Conservation (phyloP, 1,284 basidiomycete genomes). For the Ustilago trichophora region DNA sequence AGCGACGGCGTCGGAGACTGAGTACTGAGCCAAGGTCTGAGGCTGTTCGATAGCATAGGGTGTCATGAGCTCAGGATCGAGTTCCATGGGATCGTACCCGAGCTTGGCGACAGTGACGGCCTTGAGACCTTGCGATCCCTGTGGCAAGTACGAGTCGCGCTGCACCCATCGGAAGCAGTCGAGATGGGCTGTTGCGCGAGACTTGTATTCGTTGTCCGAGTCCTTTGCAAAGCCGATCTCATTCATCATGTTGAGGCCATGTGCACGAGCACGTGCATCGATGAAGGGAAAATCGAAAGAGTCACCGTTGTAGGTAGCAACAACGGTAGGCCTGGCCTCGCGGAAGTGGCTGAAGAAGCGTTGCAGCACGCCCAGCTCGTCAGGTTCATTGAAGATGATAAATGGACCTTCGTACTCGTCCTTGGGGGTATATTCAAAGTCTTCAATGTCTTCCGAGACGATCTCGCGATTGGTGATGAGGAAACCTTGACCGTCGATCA, state of each 20-base stretch:
- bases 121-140: conserved; percentile 97
- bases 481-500: conserved; percentile 95
- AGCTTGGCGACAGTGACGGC: conserved; percentile 97
- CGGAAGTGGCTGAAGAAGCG: conserved; percentile 94
- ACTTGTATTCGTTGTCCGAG: conserved; percentile 94
- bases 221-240: conserved; percentile 94
- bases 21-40: conserved; percentile 93
- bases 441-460: conserved; percentile 94
- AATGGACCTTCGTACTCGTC: conserved; percentile 98
- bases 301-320: conserved; percentile 99
- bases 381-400: conserved; percentile 90
- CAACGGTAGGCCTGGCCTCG: conserved; percentile 91
- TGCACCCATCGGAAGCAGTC: conserved; percentile 99
- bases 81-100: conserved; percentile 95
- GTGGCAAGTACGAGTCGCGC: conserved; percentile 98
- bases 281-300: conserved; percentile 99
- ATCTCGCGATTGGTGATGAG: conserved; percentile 98
- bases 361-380: conserved; percentile 77
- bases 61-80: conserved; percentile 99
- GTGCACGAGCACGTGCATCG: conserved; percentile 82
- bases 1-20: conserved; percentile 98
- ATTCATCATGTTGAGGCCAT: conserved; percentile 94
- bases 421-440: conserved; percentile 99
- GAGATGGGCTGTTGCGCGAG: conserved; percentile 93
- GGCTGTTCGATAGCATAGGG: conserved; percentile 99